Conservation (phyloP, 2,329 filamentous ascomycete genomes). For the Monilinia vaccinii-corymbosi region DNA sequence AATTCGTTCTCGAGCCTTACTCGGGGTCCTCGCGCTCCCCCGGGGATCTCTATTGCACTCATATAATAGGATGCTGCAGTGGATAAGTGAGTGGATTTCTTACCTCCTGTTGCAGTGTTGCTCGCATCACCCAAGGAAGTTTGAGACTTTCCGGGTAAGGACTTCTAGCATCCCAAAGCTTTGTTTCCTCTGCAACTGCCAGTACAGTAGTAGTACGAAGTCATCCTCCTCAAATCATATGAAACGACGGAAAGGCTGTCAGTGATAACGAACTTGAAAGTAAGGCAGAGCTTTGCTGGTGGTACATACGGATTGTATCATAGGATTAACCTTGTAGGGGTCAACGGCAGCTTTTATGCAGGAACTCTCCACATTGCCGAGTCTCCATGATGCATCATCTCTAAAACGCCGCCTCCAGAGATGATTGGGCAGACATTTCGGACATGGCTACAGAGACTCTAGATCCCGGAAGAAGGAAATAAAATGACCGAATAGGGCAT, state of each 20-base stretch:
- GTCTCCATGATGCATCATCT: background rate
- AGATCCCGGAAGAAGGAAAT: background rate
- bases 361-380: slow-evolving; percentile 1
- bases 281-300: background rate
- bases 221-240: background rate
- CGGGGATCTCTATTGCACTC: background rate
- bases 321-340: slow-evolving; percentile 2
- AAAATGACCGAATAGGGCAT: background rate
- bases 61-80: background rate
- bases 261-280: background rate
- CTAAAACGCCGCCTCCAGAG: background rate
- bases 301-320: background rate
- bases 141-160: background rate
- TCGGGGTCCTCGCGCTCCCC: background rate
- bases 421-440: background rate
- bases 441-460: background rate
- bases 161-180: background rate
- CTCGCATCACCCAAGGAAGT: background rate
- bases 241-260: background rate
- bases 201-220: background rate
- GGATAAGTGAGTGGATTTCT: background rate
- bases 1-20: background rate
- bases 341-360: slow-evolving; percentile 2
- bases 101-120: background rate
- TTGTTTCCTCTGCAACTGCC: background rate